Conservation (phyloP, 805 yeast species). For the Wickerhamiella allomyrinae region DNA sequence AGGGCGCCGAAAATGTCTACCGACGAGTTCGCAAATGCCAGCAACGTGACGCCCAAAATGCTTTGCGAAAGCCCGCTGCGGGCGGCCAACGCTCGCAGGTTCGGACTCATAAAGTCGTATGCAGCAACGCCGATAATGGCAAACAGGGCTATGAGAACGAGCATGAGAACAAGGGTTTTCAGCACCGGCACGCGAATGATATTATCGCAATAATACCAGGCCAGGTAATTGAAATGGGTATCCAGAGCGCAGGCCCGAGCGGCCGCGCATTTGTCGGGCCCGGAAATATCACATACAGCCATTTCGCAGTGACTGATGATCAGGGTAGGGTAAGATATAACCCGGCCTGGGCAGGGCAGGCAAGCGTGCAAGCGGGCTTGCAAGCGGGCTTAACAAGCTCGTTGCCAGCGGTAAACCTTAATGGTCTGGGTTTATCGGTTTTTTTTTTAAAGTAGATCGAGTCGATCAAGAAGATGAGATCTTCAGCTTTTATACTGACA, state of each 20-base stretch:
- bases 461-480: too few relatives aligned
- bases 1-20: slow-evolving; percentile 82
- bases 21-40: slow-evolving; percentile 86
- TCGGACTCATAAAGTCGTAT: slow-evolving; percentile 70
- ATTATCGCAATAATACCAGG: background rate
- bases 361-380: too few relatives aligned
- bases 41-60: slow-evolving; percentile 69
- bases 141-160: slow-evolving; percentile 32
- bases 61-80: slow-evolving; percentile 54
- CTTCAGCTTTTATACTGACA: too few relatives aligned
- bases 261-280: background rate
- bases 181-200: background rate
- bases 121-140: slow-evolving; percentile 63
- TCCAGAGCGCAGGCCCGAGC: background rate
- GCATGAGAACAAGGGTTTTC: background rate
- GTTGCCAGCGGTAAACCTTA: too few relatives aligned
- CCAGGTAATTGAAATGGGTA: background rate
- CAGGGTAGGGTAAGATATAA: too few relatives aligned
- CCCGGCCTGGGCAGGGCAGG: too few relatives aligned
- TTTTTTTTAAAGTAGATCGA: too few relatives aligned
- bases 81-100: slow-evolving; percentile 50
- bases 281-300: background rate
- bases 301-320: background rate
- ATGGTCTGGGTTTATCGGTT: too few relatives aligned
- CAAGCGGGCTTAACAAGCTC: too few relatives aligned